These are phyloP conservation scores for Excoecaria agallocha DNA, from an alignment of 345 rosid genomes.

Conservation along the genomic window DNA sequence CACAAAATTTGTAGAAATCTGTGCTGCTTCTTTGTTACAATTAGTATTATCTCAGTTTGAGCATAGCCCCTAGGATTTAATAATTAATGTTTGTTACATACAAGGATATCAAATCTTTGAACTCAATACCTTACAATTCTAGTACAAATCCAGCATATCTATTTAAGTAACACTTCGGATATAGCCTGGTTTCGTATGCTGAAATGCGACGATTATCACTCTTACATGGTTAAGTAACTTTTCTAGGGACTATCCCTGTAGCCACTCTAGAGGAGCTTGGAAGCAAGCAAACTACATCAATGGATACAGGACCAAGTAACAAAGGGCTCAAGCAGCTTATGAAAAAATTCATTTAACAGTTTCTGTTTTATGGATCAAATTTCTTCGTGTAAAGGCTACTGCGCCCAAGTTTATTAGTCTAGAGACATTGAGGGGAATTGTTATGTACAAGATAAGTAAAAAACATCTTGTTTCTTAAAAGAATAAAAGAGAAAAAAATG, in stretches of 20 bases:
- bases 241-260: not conserved
- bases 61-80: no score
- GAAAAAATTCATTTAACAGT: conserved; percentile 17
- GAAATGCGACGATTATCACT: not conserved
- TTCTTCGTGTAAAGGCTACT: conserved; percentile 14
- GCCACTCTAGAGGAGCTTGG: not conserved
- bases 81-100: no score
- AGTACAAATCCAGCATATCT: no score
- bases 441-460: conserved; percentile 29
- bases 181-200: not conserved
- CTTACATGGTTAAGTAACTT: no score
- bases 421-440: conserved; percentile 21
- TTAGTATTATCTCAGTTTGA: no score
- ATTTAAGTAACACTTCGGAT: no score
- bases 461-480: not conserved
- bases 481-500: conserved; percentile 6
- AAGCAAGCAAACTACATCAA: no score
- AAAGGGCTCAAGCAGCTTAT: not conserved
- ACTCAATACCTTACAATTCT: no score
- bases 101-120: no score
- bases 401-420: conserved; percentile 34
- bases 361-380: conserved; percentile 5
- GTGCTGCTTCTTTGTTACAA: no score
- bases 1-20: no score
- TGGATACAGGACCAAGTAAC: no score